Percentiles rank a stretch among this genome's conserved stretches.
These are phyloP conservation scores for Oropetium thomaeum DNA, from an alignment of 176 grass and related monocot species.

Conservation along the genomic window DNA sequence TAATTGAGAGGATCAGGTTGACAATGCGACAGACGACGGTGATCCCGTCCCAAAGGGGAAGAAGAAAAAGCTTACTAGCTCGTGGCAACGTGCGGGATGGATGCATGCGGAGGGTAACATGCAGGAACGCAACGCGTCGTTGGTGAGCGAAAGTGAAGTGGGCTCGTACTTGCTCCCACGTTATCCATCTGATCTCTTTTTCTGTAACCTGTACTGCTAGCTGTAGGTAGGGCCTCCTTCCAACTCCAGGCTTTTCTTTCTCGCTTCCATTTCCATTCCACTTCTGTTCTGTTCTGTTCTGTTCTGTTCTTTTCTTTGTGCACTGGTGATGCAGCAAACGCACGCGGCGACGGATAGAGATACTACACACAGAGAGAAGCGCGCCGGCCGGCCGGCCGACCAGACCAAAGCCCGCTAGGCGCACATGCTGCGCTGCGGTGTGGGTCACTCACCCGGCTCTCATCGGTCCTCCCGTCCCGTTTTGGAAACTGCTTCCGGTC, in stretches of 20 bases:
- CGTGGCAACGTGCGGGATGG: background rate
- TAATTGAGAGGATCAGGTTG: no score
- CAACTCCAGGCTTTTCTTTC: background rate
- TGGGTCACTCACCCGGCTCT: background rate
- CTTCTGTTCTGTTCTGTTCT: no score
- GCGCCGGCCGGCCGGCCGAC: no score
- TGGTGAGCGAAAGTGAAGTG: constrained; percentile 13
- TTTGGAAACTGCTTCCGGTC: constrained; percentile 8
- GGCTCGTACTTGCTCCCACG: constrained; percentile 24
- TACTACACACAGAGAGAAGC: no score
- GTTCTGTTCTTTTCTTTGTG: no score
- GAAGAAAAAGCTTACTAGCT: background rate
- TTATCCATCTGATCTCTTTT: background rate
- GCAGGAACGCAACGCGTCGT: background rate
- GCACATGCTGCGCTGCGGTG: background rate
- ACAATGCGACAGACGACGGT: no score
- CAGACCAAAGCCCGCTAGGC: background rate
- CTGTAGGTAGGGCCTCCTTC: background rate
- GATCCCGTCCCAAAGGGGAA: background rate
- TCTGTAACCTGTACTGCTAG: no score
- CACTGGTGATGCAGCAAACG: no score
- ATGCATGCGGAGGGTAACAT: constrained; percentile 32
- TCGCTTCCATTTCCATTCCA: no score
- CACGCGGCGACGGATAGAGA: background rate
- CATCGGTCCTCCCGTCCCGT: background rate